Percentiles rank a stretch among this genome's conserved stretches.
Evolutionary conservation across 352 stramenopile genomes (phyloP).

Genomic region (Nothophytophthora sp.): DNA sequence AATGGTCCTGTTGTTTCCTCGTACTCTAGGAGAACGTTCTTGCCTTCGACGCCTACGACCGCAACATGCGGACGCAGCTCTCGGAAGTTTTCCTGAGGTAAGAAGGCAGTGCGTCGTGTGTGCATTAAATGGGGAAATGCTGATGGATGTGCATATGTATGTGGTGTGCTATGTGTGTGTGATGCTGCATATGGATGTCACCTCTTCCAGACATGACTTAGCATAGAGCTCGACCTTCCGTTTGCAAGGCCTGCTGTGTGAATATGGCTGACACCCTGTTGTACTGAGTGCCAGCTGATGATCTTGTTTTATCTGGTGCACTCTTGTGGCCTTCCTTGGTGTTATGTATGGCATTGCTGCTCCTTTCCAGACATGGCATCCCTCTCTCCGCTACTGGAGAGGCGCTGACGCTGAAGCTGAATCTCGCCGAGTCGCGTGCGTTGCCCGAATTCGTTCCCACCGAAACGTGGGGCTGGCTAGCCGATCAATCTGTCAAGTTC

Average conservation of each 20-base stretch:
- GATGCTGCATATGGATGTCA: too few species aligned
- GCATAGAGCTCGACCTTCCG: slow-evolving; percentile 13
- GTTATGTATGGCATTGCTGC: background rate
- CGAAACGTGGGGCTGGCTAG: slow-evolving; percentile 31
- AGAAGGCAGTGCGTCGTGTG: slow-evolving; percentile 13
- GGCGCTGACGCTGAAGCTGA: slow-evolving; percentile 34
- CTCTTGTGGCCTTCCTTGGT: slow-evolving; percentile 2
- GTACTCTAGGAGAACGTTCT: slow-evolving; percentile 92
- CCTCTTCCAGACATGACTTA: slow-evolving; percentile 32
- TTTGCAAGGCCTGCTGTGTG: too few species aligned
- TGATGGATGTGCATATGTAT: slow-evolving; percentile 16
- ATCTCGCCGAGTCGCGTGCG: slow-evolving; percentile 34
- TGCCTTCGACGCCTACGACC: slow-evolving; percentile 92
- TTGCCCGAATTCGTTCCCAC: slow-evolving; percentile 41
- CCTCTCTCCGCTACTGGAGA: slow-evolving; percentile 43
- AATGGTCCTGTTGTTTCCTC: too few species aligned
- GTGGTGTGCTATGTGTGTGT: slow-evolving; percentile 3
- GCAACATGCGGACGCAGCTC: slow-evolving; percentile 69
- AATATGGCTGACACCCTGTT: too few species aligned
- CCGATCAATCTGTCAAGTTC: slow-evolving; percentile 8
- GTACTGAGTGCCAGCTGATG: too few species aligned
- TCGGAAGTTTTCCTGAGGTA: slow-evolving; percentile 82
- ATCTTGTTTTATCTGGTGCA: slow-evolving; percentile 10
- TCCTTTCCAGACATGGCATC: slow-evolving; percentile 57
- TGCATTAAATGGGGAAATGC: slow-evolving; percentile 3